Conservation (phyloP, 2,329 filamentous ascomycete genomes). For the Lachnellula arida region DNA sequence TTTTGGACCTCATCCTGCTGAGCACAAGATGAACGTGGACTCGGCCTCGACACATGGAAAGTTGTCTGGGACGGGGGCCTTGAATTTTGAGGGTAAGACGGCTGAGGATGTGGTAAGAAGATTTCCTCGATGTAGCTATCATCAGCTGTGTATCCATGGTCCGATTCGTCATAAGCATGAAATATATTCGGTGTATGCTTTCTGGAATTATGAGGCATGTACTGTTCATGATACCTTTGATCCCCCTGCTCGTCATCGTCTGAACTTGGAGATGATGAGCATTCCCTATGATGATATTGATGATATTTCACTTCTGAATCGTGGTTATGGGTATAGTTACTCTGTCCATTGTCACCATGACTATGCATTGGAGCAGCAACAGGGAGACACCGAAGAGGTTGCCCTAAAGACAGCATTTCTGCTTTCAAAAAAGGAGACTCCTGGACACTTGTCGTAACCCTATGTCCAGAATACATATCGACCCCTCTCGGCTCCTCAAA, state of each 20-base stretch:
- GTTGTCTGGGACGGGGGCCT: not conserved
- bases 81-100: conserved; percentile 2
- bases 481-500: not conserved
- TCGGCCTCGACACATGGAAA: not conserved
- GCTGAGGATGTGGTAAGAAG: not conserved
- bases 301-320: not conserved
- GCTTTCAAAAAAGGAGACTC: conserved; percentile 21
- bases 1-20: not conserved
- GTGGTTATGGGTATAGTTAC: not conserved
- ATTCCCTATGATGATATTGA: conserved; percentile 3
- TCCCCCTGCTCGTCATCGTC: not conserved
- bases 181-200: conserved; percentile 15
- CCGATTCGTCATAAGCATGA: conserved; percentile 15
- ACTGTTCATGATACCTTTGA: conserved; percentile 20
- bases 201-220: conserved; percentile 22
- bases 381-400: not conserved
- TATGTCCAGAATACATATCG: not conserved
- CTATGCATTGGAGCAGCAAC: not conserved
- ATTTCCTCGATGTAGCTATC: conserved; percentile 14
- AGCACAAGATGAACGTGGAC: not conserved
- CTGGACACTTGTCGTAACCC: conserved; percentile 11
- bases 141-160: conserved; percentile 21
- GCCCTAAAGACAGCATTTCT: conserved; percentile 4
- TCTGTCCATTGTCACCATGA: not conserved
- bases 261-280: conserved; percentile 6